Percentiles rank a stretch among this genome's conserved stretches.
Conservation (phyloP, 108 stramenopile genomes). For the Mayamaea pseudoterrestris region DNA sequence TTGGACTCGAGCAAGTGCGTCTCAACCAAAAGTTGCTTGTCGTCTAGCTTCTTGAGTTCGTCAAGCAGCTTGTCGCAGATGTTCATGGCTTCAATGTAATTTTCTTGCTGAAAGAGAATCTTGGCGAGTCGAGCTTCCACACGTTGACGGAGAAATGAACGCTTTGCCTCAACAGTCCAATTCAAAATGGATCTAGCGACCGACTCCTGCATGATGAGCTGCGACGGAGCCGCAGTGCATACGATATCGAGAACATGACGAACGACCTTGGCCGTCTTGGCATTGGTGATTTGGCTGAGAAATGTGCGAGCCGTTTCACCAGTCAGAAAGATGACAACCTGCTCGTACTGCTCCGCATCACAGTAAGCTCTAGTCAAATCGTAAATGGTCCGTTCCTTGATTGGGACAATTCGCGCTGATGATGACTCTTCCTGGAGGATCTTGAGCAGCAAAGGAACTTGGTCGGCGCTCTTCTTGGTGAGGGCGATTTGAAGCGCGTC, state of each 20-base stretch:
- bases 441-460: too few relatives aligned
- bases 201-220: slow-evolving; percentile 73
- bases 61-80: slow-evolving; percentile 75
- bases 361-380: slow-evolving; percentile 82
- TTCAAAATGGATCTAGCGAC: slow-evolving; percentile 80
- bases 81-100: slow-evolving; percentile 75
- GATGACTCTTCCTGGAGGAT: too few relatives aligned
- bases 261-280: slow-evolving; percentile 96
- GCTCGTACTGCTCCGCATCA: slow-evolving; percentile 39
- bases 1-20: slow-evolving; percentile 91
- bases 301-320: slow-evolving; percentile 48
- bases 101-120: slow-evolving; percentile 71
- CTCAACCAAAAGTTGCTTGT: slow-evolving; percentile 97
- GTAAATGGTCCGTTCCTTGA: slow-evolving; percentile 90
- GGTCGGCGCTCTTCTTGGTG: too few relatives aligned
- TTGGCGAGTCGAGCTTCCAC: slow-evolving; percentile 90
- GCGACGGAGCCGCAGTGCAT: slow-evolving; percentile 67
- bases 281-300: slow-evolving; percentile 88
- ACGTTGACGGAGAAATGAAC: slow-evolving; percentile 94
- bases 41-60: slow-evolving; percentile 98
- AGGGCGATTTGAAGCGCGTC: too few relatives aligned
- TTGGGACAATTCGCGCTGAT: too few relatives aligned
- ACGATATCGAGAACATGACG: slow-evolving; percentile 94
- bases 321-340: slow-evolving; percentile 79
- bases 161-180: slow-evolving; percentile 90